These are phyloP conservation scores for Lasiosphaeria hispida DNA, from an alignment of 495 filamentous ascomycete genomes.

Conservation along the genomic window DNA sequence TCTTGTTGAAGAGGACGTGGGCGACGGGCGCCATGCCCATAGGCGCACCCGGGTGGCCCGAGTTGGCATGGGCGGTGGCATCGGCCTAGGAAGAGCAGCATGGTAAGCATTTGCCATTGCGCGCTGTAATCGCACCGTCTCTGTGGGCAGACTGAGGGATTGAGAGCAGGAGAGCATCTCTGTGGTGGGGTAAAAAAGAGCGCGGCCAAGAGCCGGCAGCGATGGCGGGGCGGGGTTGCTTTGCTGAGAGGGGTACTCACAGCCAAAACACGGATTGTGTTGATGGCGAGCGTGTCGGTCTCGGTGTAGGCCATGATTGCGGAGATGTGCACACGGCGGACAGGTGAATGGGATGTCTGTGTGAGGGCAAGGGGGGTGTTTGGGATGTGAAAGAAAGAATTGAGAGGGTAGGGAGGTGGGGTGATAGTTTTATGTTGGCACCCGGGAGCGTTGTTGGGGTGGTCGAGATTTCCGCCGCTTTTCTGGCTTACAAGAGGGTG, in stretches of 20 bases:
- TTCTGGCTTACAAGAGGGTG: conserved; percentile 20
- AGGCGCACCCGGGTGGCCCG: conserved; percentile 96
- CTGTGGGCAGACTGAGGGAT: too few relatives aligned
- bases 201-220: background rate
- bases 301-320: conserved; percentile 87
- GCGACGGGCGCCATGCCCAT: conserved; percentile 99
- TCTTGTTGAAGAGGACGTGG: conserved; percentile 97
- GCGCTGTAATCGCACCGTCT: background rate
- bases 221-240: conserved; percentile 44
- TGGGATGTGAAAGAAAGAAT: conserved; percentile 29
- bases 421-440: conserved; percentile 31
- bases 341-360: conserved; percentile 20
- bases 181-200: conserved; percentile 18
- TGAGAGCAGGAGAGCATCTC: background rate
- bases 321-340: conserved; percentile 26
- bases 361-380: conserved; percentile 22
- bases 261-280: conserved; percentile 94
- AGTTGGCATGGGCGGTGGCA: conserved; percentile 95
- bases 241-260: conserved; percentile 57
- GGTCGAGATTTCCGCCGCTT: conserved; percentile 21
- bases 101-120: conserved; percentile 27
- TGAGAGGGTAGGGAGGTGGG: conserved; percentile 33
- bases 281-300: conserved; percentile 84
- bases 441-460: conserved; percentile 18
- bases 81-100: conserved; percentile 65